Evolutionary conservation across 2,329 filamentous ascomycete species (phyloP).

Genomic region (Trichophyton mentagrophytes): DNA sequence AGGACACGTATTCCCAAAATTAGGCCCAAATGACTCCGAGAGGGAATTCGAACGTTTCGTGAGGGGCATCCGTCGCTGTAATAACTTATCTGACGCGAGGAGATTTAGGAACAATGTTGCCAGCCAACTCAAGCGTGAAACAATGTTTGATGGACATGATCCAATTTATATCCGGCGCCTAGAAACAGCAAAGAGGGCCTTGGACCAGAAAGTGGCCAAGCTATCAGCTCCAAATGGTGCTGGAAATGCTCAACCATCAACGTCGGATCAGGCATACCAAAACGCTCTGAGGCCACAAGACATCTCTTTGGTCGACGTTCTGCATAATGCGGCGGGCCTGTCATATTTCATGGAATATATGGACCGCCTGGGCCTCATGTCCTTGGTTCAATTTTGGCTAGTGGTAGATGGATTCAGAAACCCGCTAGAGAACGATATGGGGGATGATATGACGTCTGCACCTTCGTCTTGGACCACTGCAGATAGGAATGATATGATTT

Average conservation of each 20-base stretch:
- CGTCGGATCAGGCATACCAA: slow-evolving; percentile 14
- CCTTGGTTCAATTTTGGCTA: slow-evolving; percentile 92
- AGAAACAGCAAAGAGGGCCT: slow-evolving; percentile 76
- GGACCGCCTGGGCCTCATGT: slow-evolving; percentile 79
- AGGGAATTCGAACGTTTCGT: slow-evolving; percentile 91
- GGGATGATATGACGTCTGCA: slow-evolving; percentile 53
- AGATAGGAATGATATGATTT: slow-evolving; percentile 74
- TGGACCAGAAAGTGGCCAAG: slow-evolving; percentile 79
- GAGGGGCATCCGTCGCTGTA: slow-evolving; percentile 72
- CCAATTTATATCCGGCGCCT: slow-evolving; percentile 75
- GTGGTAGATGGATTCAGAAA: slow-evolving; percentile 95
- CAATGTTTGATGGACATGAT: slow-evolving; percentile 64
- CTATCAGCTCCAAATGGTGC: slow-evolving; percentile 55
- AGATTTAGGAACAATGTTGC: slow-evolving; percentile 84
- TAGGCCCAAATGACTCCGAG: slow-evolving; percentile 74
- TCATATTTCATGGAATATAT: slow-evolving; percentile 99
- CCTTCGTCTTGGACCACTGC: slow-evolving; percentile 64
- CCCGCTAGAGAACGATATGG: slow-evolving; percentile 74
- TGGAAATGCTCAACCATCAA: slow-evolving; percentile 11
- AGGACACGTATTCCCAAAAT: slow-evolving; percentile 59
- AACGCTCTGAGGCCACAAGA: slow-evolving; percentile 53
- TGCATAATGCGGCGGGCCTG: slow-evolving; percentile 76
- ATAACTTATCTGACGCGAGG: slow-evolving; percentile 82
- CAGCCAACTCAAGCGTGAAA: slow-evolving; percentile 80
- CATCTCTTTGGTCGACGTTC: slow-evolving; percentile 67